phyloP scores from a whole-genome alignment of 768 basidiomycete species.

The Candolleomyces eurysporus region DNA sequence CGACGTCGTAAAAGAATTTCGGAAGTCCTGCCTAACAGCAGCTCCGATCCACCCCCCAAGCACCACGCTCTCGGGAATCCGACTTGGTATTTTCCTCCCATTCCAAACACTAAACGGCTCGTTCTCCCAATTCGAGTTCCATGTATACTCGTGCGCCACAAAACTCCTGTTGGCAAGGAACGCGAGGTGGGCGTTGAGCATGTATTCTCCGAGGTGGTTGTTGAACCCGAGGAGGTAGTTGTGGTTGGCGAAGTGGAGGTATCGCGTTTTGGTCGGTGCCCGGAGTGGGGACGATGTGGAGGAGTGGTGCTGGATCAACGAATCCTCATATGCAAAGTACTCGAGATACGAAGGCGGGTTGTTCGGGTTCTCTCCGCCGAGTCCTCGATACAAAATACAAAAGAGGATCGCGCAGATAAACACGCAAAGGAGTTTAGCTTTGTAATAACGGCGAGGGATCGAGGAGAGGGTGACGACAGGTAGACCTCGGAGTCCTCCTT shows the following conservation, averaged over 20 bases:
- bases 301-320: slow-evolving; percentile 45
- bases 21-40: not conserved
- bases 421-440: no score
- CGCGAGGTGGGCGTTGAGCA: slow-evolving; percentile 51
- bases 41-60: slow-evolving; percentile 6
- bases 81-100: slow-evolving; percentile 53
- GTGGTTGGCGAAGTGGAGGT: slow-evolving; percentile 51
- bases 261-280: slow-evolving; percentile 39
- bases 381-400: no score
- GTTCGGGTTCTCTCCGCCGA: not conserved
- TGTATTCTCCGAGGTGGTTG: slow-evolving; percentile 57
- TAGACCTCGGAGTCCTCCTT: no score
- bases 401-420: no score
- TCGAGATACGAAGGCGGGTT: slow-evolving; percentile 44
- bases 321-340: slow-evolving; percentile 42
- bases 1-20: no score
- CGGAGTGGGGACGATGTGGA: slow-evolving; percentile 19
- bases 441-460: no score
- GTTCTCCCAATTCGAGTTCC: slow-evolving; percentile 44
- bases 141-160: slow-evolving; percentile 61
- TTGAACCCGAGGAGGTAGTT: slow-evolving; percentile 56
- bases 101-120: slow-evolving; percentile 43
- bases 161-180: slow-evolving; percentile 47
- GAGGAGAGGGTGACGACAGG: no score
- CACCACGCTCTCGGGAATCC: slow-evolving; percentile 36